Conservation (phyloP, 805 yeast species). For the Zygotorulaspora chibaensis region DNA sequence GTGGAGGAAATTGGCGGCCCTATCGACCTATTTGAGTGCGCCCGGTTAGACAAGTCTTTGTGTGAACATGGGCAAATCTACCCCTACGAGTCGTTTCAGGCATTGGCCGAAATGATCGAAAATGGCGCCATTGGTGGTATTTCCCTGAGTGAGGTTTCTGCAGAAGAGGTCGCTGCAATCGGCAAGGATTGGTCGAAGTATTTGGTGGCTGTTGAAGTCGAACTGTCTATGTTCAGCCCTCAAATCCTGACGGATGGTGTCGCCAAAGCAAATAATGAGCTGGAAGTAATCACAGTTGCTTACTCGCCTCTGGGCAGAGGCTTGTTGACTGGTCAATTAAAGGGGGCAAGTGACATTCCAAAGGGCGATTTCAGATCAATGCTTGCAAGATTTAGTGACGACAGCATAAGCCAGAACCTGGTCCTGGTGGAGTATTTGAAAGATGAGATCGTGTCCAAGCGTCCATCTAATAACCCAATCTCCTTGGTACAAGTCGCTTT, state of each 20-base stretch:
- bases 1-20: slow-evolving; percentile 42
- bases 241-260: slow-evolving; percentile 62
- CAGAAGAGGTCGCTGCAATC: slow-evolving; percentile 58
- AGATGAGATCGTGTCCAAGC: slow-evolving; percentile 42
- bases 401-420: slow-evolving; percentile 52
- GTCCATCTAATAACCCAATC: slow-evolving; percentile 44
- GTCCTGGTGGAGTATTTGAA: slow-evolving; percentile 46
- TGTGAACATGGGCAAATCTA: slow-evolving; percentile 23
- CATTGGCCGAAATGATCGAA: slow-evolving; percentile 55
- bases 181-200: slow-evolving; percentile 45
- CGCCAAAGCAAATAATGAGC: slow-evolving; percentile 52
- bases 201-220: slow-evolving; percentile 70
- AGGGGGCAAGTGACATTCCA: slow-evolving; percentile 44
- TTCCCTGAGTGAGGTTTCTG: slow-evolving; percentile 70
- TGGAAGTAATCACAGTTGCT: slow-evolving; percentile 62
- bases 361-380: slow-evolving; percentile 50
- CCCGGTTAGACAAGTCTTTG: slow-evolving; percentile 55
- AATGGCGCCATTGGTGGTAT: slow-evolving; percentile 64
- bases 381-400: slow-evolving; percentile 57
- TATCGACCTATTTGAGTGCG: slow-evolving; percentile 62
- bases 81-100: slow-evolving; percentile 52
- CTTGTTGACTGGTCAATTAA: slow-evolving; percentile 60
- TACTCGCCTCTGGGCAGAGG: slow-evolving; percentile 87
- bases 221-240: slow-evolving; percentile 65
- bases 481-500: slow-evolving; percentile 67